Evolutionary conservation across 352 stramenopile genomes (phyloP), one percentile per base, ranked within the genome.

Genomic region (Phytophthora constricta): DNA sequence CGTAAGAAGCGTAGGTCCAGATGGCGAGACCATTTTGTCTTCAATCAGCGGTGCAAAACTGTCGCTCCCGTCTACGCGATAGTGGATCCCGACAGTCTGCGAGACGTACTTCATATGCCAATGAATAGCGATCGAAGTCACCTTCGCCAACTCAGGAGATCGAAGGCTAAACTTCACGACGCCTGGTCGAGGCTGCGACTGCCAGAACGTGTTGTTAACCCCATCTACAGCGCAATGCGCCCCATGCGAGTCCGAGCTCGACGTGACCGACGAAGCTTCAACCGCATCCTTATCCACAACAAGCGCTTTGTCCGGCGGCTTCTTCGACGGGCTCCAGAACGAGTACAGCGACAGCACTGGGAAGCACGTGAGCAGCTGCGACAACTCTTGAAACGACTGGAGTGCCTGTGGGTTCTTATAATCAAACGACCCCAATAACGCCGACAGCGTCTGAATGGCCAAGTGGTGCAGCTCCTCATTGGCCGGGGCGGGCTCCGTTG

Each of bases 311-410:
- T 96, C 86, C 0, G 86, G 85, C 11, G 72, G 65, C 26, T 79
- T 82, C 43, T 86, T 89, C n/a, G 62, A 74, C 7, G 89, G 89
- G 42, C 87, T 94, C 89, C 89, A 96, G 57, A 93, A 96, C 17
- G 87, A 83, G 53, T 90, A 95, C 37, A 96, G 56, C 42, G 89
- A 95, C 13, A 96, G 67, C 42, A 79, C 73, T 0, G 87, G 87
- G 25, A 95, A 95, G 70, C 68, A 89, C 25, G 65, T 72, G n/a
- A 96, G 68, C 26, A 96, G 58, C n/a, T 84, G 77, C 8, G 83
- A 76, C 53, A 96, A 75, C 48, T 96, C 89, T 65, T 93, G 47
- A 56, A 96, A 95, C 2, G 86, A 76, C n/a, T 74, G 68, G 13
- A 86, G 59, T 1, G 87, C 82, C 5, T 79, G 63, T 17, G 64